Conservation (phyloP, 192 early-diverging fungal species). For the Mortierella claussenii region DNA sequence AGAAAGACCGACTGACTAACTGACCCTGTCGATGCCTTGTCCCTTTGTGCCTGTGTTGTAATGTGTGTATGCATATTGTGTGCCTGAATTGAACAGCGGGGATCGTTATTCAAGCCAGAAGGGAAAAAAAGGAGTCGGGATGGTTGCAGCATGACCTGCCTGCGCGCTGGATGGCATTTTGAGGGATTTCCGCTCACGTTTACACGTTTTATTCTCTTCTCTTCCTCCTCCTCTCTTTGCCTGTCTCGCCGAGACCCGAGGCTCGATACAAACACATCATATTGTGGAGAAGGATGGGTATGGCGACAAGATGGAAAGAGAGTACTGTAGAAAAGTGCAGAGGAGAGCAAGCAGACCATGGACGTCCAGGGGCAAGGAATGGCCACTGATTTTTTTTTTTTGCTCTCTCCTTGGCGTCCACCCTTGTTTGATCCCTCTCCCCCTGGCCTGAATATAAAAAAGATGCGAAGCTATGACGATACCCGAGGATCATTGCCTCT, state of each 20-base stretch:
- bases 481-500: constrained; percentile 2
- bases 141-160: constrained; percentile 20
- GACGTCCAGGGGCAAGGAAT: background rate
- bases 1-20: background rate
- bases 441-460: constrained; percentile 1
- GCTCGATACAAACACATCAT: too few relatives aligned
- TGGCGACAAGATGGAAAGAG: background rate
- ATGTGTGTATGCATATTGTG: background rate
- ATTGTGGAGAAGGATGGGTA: too few relatives aligned
- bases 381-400: background rate
- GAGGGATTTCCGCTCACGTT: background rate
- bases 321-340: background rate
- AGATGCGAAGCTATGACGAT: constrained; percentile 18
- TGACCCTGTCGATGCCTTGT: too few relatives aligned
- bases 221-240: background rate
- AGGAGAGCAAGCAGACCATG: background rate
- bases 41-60: too few relatives aligned
- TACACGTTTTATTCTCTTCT: background rate
- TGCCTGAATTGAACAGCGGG: constrained; percentile 13
- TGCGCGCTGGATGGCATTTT: constrained; percentile 21
- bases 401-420: too few relatives aligned
- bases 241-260: too few relatives aligned
- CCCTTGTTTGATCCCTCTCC: background rate
- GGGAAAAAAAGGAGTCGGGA: constrained; percentile 15
- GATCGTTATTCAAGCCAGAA: background rate